A percentile compares a stretch with the other conserved stretches of the same genome.
These are phyloP conservation scores for Vickermania spadyakhi DNA, from an alignment of 208 protist genomes.

Conservation along the genomic window DNA sequence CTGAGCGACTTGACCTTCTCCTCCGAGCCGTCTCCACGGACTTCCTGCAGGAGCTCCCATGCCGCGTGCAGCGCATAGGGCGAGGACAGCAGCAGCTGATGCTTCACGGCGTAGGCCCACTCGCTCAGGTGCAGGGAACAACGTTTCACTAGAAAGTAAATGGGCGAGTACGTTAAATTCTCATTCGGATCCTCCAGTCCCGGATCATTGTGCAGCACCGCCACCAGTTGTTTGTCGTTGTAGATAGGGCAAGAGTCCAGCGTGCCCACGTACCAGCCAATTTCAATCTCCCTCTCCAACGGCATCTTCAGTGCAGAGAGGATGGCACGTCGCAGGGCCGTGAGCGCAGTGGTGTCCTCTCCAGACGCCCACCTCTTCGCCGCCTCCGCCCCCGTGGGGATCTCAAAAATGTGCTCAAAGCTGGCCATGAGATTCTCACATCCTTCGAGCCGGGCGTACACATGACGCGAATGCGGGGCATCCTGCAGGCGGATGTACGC, in stretches of 20 bases:
- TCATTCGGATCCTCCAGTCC: constrained; percentile 61
- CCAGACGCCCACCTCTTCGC: neutral
- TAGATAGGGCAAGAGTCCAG: constrained; percentile 72
- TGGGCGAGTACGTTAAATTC: constrained; percentile 67
- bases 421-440: constrained; percentile 79
- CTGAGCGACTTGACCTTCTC: constrained; percentile 51
- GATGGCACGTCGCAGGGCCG: constrained; percentile 31
- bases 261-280: constrained; percentile 84
- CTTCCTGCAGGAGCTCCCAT: constrained; percentile 60
- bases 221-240: constrained; percentile 64
- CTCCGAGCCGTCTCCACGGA: constrained; percentile 67
- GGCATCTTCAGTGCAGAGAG: constrained; percentile 47
- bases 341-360: constrained; percentile 14
- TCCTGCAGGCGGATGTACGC: constrained; percentile 30
- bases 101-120: constrained; percentile 87
- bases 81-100: constrained; percentile 81
- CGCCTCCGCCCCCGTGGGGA: constrained; percentile 5
- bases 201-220: constrained; percentile 72
- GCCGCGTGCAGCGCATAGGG: constrained; percentile 77
- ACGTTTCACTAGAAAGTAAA: constrained; percentile 85
- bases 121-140: constrained; percentile 71
- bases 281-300: constrained; percentile 40
- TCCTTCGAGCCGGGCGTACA: constrained; percentile 76
- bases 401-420: constrained; percentile 71
- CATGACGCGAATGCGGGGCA: constrained; percentile 65